A percentile compares a stretch with the other conserved stretches of the same genome.
Evolutionary conservation across 352 stramenopile genomes (phyloP).

Genomic region (Pythium sukuiense): DNA sequence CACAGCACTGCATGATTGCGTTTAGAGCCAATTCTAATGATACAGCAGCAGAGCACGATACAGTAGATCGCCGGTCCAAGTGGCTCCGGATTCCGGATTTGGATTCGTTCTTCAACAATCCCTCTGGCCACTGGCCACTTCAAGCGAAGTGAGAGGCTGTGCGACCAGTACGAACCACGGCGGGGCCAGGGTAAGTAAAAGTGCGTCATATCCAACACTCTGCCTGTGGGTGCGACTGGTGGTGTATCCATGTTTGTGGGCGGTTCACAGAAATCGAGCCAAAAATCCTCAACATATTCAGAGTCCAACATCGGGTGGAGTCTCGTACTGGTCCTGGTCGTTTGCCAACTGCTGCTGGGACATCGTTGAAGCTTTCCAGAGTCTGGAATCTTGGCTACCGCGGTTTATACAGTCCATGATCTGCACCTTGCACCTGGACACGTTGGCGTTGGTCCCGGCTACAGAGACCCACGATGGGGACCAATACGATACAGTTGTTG

Average conservation of each 20-base stretch:
- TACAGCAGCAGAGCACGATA: background rate
- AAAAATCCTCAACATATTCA: conserved; percentile 1
- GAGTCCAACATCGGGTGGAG: background rate
- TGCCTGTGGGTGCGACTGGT: conserved; percentile 3
- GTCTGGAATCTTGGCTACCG: background rate
- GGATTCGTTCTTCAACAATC: conserved; percentile 9
- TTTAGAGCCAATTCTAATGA: too few relatives aligned
- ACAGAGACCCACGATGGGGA: conserved; percentile 5
- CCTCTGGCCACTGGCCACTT: conserved; percentile 3
- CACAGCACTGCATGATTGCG: too few relatives aligned
- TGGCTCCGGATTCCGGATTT: conserved; percentile 6
- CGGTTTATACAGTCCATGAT: background rate
- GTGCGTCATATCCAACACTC: conserved; percentile 2
- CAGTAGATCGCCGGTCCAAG: background rate
- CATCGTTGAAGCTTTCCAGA: background rate
- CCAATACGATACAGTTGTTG: background rate
- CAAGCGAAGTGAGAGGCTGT: conserved; percentile 16
- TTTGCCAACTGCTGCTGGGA: background rate
- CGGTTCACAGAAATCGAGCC: background rate
- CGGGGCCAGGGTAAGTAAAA: background rate
- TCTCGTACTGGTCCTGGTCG: conserved; percentile 1
- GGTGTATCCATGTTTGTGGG: background rate
- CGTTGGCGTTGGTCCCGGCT: background rate
- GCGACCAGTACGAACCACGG: conserved; percentile 12
- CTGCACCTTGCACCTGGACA: background rate